Percentiles rank a stretch among this genome's conserved stretches.
phyloP scores from a whole-genome alignment of 148 eudicot genomes.

The Beta vulgaris region DNA sequence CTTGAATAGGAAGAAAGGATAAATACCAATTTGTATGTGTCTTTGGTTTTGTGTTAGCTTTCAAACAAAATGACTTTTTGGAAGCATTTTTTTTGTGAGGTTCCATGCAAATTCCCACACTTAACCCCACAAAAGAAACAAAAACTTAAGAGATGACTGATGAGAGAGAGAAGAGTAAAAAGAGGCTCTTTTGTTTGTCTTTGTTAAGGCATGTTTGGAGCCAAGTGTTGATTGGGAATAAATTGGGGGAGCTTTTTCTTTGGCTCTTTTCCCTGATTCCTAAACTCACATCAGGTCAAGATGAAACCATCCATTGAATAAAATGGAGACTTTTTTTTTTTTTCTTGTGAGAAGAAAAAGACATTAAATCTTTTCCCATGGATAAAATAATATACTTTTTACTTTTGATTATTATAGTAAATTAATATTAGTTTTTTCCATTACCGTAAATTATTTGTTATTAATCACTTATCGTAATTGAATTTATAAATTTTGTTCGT shows the following conservation, averaged over 20 bases:
- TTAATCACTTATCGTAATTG: background rate
- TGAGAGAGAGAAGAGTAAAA: slow-evolving; percentile 4
- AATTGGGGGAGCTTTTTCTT: slow-evolving; percentile 25
- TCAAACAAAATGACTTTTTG: slow-evolving; percentile 40
- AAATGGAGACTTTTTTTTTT: no score
- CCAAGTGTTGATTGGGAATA: slow-evolving; percentile 44
- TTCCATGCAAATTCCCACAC: slow-evolving; percentile 46
- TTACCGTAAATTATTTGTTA: background rate
- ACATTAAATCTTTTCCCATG: background rate
- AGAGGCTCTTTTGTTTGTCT: slow-evolving; percentile 53
- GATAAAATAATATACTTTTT: background rate
- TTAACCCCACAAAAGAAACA: slow-evolving; percentile 49
- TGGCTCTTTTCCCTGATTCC: slow-evolving; percentile 38
- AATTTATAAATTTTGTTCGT: no score
- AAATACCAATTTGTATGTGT: slow-evolving; percentile 53
- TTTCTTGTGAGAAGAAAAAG: no score
- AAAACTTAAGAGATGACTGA: slow-evolving; percentile 21
- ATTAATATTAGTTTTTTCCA: no score
- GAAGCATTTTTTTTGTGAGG: slow-evolving; percentile 33
- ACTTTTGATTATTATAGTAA: background rate
- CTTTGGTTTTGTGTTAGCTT: slow-evolving; percentile 20
- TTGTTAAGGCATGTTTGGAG: slow-evolving; percentile 82
- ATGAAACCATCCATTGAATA: slow-evolving; percentile 28
- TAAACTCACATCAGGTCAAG: slow-evolving; percentile 26
- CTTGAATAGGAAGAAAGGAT: slow-evolving; percentile 43